These are phyloP conservation scores for Panaeolus papilionaceus DNA, from an alignment of 768 basidiomycete genomes.

Conservation along the genomic window DNA sequence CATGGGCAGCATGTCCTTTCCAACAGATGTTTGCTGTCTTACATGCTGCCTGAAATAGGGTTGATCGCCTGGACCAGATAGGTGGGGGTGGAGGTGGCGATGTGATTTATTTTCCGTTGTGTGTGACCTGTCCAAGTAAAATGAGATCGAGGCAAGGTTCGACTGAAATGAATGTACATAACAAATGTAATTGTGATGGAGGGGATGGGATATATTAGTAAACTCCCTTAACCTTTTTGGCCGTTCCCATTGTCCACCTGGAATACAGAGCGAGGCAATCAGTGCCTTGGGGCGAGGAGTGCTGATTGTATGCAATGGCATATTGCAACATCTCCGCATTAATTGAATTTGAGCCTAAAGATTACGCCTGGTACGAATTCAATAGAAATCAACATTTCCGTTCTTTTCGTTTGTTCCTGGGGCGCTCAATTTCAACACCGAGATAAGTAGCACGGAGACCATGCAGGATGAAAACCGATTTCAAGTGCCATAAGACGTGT, in stretches of 20 bases:
- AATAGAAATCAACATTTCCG: neutral
- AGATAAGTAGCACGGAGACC: neutral
- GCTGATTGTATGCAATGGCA: neutral
- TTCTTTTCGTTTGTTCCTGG: slow-evolving; percentile 6
- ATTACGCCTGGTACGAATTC: neutral
- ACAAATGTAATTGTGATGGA: neutral
- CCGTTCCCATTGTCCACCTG: slow-evolving; percentile 14
- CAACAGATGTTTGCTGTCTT: neutral
- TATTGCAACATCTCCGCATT: neutral
- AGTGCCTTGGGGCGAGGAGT: slow-evolving; percentile 2
- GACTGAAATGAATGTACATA: neutral
- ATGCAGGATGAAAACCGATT: neutral
- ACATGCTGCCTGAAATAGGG: neutral
- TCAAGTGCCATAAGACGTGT: neutral
- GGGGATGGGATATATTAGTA: neutral
- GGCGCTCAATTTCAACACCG: slow-evolving; percentile 5
- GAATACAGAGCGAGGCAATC: neutral
- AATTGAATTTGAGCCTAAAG: neutral
- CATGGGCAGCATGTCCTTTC: neutral
- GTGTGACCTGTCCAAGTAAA: neutral
- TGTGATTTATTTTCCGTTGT: neutral
- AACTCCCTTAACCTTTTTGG: slow-evolving; percentile 12
- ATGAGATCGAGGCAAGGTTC: slow-evolving; percentile 11
- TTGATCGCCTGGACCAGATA: neutral
- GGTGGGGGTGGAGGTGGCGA: slow-evolving; percentile 13